A percentile compares a stretch with the other conserved stretches of the same genome.
phyloP scores from a whole-genome alignment of 1,284 basidiomycete genomes.

The Cutaneotrichosporon arboriforme region DNA sequence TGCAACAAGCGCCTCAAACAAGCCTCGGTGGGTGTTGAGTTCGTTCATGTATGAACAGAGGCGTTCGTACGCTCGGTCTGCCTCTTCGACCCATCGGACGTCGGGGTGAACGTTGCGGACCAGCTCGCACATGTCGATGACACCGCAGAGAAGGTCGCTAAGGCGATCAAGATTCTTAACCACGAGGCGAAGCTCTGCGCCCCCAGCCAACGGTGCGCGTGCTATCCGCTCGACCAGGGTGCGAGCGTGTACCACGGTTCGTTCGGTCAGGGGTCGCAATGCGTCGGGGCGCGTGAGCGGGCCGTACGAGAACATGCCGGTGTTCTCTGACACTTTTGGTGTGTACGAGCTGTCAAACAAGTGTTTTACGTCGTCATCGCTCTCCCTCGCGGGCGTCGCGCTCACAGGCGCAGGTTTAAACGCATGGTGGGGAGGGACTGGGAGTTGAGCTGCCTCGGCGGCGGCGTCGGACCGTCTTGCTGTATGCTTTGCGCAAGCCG shows the following conservation, averaged over 20 bases:
- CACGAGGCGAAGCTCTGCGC: slow-evolving; percentile 66
- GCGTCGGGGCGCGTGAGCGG: slow-evolving; percentile 32
- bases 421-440: too few species aligned
- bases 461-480: too few species aligned
- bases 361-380: slow-evolving; percentile 8
- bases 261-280: slow-evolving; percentile 38
- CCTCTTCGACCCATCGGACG: slow-evolving; percentile 69
- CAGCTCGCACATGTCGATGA: slow-evolving; percentile 93
- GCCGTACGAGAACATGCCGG: slow-evolving; percentile 42
- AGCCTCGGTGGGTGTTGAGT: slow-evolving; percentile 87
- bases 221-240: slow-evolving; percentile 50
- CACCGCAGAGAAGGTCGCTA: slow-evolving; percentile 89
- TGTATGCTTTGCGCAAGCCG: too few species aligned
- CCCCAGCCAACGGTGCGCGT: slow-evolving; percentile 32
- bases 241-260: slow-evolving; percentile 38
- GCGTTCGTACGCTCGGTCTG: slow-evolving; percentile 82
- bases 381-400: too few species aligned
- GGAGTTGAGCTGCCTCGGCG: too few species aligned
- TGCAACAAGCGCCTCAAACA: slow-evolving; percentile 61
- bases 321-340: slow-evolving; percentile 13
- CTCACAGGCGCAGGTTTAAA: too few species aligned
- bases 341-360: slow-evolving; percentile 14
- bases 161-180: slow-evolving; percentile 92
- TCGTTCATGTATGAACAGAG: slow-evolving; percentile 97
- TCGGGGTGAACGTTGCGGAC: slow-evolving; percentile 91